A percentile compares a stretch with the other conserved stretches of the same genome.
phyloP scores from a whole-genome alignment of 441 rosid species.

The Pelargonium citronellum region DNA sequence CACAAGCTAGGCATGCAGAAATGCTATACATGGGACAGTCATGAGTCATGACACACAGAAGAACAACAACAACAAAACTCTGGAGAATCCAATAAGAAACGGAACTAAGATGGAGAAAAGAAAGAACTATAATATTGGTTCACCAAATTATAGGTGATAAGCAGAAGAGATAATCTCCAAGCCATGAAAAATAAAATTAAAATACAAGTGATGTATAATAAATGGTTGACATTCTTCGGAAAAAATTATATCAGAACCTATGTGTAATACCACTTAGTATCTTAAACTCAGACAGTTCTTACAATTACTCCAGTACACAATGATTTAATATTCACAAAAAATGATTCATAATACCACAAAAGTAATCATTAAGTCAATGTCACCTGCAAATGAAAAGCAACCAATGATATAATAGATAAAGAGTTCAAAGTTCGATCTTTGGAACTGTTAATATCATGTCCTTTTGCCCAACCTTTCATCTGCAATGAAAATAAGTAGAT shows the following conservation, averaged over 20 bases:
- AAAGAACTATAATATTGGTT: background rate
- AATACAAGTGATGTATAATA: no score
- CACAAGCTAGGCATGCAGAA: background rate
- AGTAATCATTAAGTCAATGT: background rate
- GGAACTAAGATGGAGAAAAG: background rate
- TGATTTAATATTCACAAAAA: background rate
- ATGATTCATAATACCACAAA: background rate
- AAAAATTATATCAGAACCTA: no score
- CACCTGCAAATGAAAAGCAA: constrained; percentile 54
- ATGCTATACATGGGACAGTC: background rate
- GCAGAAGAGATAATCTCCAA: no score
- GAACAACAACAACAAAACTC: background rate
- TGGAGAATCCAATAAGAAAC: background rate
- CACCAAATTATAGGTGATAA: background rate
- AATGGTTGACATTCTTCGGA: no score
- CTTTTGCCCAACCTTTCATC: constrained; percentile 56
- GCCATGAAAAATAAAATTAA: no score
- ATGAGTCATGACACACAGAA: background rate
- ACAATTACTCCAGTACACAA: background rate
- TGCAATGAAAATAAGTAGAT: constrained; percentile 19
- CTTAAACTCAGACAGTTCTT: no score
- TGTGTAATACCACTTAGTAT: no score
- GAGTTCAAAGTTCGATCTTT: constrained; percentile 42
- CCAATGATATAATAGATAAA: constrained; percentile 40
- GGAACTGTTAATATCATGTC: constrained; percentile 43